Evolutionary conservation across 2,329 filamentous ascomycete genomes (phyloP).

Genomic region (Colletotrichum melonis): DNA sequence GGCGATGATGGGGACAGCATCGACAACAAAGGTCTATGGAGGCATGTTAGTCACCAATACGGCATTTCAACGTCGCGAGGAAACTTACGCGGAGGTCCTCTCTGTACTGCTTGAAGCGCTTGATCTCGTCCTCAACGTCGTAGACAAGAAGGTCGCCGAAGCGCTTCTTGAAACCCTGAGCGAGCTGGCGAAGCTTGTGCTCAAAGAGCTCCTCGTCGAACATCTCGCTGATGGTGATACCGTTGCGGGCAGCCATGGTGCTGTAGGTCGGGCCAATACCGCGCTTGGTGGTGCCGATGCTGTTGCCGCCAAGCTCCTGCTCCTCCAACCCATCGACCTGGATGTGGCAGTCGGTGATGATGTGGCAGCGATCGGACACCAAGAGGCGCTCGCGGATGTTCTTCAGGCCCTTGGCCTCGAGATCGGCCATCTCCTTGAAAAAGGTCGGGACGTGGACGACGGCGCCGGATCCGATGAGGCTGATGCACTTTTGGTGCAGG

Average conservation of each 20-base stretch:
- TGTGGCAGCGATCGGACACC: slow-evolving; percentile 72
- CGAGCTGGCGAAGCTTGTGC: slow-evolving; percentile 71
- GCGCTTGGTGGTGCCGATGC: slow-evolving; percentile 51
- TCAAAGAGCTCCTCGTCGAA: slow-evolving; percentile 76
- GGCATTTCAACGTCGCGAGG: not conserved
- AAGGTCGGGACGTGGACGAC: slow-evolving; percentile 71
- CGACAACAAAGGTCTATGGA: slow-evolving; percentile 64
- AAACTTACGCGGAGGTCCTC: slow-evolving; percentile 22
- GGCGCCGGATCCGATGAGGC: slow-evolving; percentile 78
- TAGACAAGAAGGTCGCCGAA: slow-evolving; percentile 74
- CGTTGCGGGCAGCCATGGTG: slow-evolving; percentile 70
- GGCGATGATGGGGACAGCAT: slow-evolving; percentile 74
- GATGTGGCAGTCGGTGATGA: slow-evolving; percentile 74
- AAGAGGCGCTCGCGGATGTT: slow-evolving; percentile 62
- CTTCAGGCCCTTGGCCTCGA: slow-evolving; percentile 51
- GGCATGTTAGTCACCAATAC: not conserved
- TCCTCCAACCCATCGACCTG: slow-evolving; percentile 78
- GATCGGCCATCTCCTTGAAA: slow-evolving; percentile 53
- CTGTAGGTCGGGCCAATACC: slow-evolving; percentile 55
- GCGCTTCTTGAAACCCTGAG: slow-evolving; percentile 71
- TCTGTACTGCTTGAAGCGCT: slow-evolving; percentile 35
- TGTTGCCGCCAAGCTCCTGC: slow-evolving; percentile 54
- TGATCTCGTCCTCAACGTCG: slow-evolving; percentile 77
- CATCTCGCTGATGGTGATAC: slow-evolving; percentile 74
- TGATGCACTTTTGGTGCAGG: slow-evolving; percentile 76